These are phyloP conservation scores for Septoria petroselini DNA, from an alignment of 2,329 filamentous ascomycete genomes.

Conservation along the genomic window DNA sequence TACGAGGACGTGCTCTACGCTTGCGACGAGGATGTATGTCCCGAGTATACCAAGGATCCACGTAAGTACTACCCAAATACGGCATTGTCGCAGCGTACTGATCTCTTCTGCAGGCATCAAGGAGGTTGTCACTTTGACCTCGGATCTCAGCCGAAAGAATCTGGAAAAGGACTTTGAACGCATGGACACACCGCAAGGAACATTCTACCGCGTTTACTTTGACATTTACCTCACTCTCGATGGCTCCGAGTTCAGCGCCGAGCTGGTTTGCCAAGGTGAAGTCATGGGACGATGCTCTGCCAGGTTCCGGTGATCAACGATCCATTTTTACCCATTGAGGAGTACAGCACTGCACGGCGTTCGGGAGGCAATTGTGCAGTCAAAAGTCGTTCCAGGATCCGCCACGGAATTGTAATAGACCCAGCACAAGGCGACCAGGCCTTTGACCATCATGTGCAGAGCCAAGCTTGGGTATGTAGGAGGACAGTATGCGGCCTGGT, in stretches of 20 bases:
- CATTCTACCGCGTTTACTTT: constrained; percentile 76
- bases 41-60: constrained; percentile 98
- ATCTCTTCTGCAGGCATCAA: constrained; percentile 72
- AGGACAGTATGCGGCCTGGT: not conserved
- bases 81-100: constrained; percentile 27
- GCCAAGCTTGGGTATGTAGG: constrained; percentile 2
- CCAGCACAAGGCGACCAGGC: not conserved
- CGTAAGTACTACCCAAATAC: constrained; percentile 66
- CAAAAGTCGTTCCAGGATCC: constrained; percentile 8
- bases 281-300: constrained; percentile 97
- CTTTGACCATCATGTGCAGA: not conserved
- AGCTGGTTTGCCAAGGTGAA: constrained; percentile 97
- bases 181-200: constrained; percentile 97
- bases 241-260: constrained; percentile 95
- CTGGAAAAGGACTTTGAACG: constrained; percentile 98
- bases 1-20: constrained; percentile 98
- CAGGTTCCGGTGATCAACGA: constrained; percentile 62
- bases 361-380: constrained; percentile 8
- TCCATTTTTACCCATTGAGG: not conserved
- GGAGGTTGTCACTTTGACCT: constrained; percentile 96
- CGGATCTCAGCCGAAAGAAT: constrained; percentile 94
- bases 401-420: not conserved
- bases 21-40: constrained; percentile 96
- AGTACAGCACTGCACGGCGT: constrained; percentile 19
- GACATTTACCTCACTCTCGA: constrained; percentile 86